Base-by-base conservation (phyloP, 2,329 filamentous ascomycete species). In the Cercospora zeina region DNA sequence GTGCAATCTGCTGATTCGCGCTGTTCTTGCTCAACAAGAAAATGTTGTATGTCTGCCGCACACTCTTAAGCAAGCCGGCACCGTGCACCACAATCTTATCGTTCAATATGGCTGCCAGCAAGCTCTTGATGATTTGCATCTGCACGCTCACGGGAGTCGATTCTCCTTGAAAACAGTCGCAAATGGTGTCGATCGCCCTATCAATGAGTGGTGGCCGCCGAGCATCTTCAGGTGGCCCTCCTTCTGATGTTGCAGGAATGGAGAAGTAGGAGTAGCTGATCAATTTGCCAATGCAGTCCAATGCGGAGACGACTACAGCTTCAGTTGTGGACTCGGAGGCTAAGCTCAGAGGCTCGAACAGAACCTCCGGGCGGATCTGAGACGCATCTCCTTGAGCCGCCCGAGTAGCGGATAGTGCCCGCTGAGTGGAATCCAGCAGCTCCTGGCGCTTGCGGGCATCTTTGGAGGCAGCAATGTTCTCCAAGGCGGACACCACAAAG, bases 211-310 rank as follows among this genome's bases (percentile, higher is more conserved):
- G 93, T 3, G 89, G 82, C 47, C 65, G 65, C 30, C 67, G 65
- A 36, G 53, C 54, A 60, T 39, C 65, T 34, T 61, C 65, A 1
- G 56, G 54, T 16, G 53, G 37, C 24, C 63, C 68, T 36, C 59
- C 61, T n/a, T 80, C 77, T 37, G 77, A 72, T 36, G 88, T 85
- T 54, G 65, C 61, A 31, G 70, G 71, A 1, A 91, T 85, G 54
- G 93, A 93, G 77, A 99, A 97, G 81, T 97, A 97, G 16, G 95
- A 96, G 77, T 96, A 99, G 72, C 93, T 97, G 75, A 97, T 97
- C 66, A 99, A 87, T 81, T 99, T 99, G 72, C 96, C 95, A 71
- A 99, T 97, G 78, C 93, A 97, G 78, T 99, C 95, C 72, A 99
- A 86, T 6, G 95, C 93, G 37, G 90, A 90, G 21, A 92, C 96